Base-by-base conservation (phyloP, 1,284 basidiomycete species). In the Fomitopsis palustris region DNA sequence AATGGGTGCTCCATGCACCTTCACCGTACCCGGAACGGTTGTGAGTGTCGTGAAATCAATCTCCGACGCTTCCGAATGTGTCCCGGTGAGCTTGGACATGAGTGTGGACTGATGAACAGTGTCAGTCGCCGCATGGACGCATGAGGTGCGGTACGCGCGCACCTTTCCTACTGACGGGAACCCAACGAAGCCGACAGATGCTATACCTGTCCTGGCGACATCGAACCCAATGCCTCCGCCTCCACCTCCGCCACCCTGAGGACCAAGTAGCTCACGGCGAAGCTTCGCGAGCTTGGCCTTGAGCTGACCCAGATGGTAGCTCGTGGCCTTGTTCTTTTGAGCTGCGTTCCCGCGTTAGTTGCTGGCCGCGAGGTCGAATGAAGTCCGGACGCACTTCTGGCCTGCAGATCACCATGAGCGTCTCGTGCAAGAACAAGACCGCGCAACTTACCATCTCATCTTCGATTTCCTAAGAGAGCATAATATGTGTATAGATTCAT, bases 231-330 rank as follows among this genome's bases (percentile, higher is more conserved):
- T 69, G 42, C 94, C 95, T 14, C 83, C 87, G 0, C 87, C 90
- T 1, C 95, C 95, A 16, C 96, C 96, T 8, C 95, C 92, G 35
- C 93, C 83, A 39, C 88, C 86, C 29, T 83, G 77, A 2, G 88
- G 78, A 3, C 87, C 81, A 68, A 99, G 94, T 57, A 99, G 87
- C 72, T 99, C 97, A 60, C 97, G 85, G 65, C 95, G 85, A 53
- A 99, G 88, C 75, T 99, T 99, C 55, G 97, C 97, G 54, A 99
- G 88, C 77, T 99, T 99, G 62, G 97, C 96, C 77, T 98, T 98
- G 72, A 98, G 87, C 77, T 98, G 95, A 58, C 96, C 96, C 62
- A 97, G 77, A 78, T 98, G 96, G 76, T 96, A 97, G 77, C 91
- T 90, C 64, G 90, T 92, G 75, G 89, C 89, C 87, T 99, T 99